Conservation (phyloP, 23 red algal species). For the Gracilariopsis chorda region DNA sequence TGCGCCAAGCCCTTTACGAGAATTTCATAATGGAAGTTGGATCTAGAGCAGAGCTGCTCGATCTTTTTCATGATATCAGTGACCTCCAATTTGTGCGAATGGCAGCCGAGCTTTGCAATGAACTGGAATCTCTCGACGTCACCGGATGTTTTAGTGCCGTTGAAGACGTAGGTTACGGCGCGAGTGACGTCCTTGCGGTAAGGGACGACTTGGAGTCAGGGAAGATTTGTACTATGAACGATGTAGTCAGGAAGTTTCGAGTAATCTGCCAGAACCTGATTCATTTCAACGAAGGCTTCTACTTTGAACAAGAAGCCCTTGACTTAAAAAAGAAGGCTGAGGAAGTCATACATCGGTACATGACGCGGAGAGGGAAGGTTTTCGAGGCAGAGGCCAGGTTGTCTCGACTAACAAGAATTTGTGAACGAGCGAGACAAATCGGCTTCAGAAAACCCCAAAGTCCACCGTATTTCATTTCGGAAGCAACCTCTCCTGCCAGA, state of each 20-base stretch:
- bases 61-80: neutral
- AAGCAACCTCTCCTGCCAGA: neutral
- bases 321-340: slow-evolving; percentile 1
- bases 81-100: neutral
- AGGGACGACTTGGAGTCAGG: slow-evolving; percentile 18
- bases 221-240: slow-evolving; percentile 33
- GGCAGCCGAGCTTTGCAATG: slow-evolving; percentile 10
- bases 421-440: slow-evolving; percentile 17
- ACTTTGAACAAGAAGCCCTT: neutral
- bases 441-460: slow-evolving; percentile 19
- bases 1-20: slow-evolving; percentile 25
- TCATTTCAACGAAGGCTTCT: slow-evolving; percentile 6
- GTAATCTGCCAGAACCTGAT: slow-evolving; percentile 1
- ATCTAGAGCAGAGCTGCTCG: neutral
- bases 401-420: neutral
- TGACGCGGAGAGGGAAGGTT: neutral
- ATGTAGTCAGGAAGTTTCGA: slow-evolving; percentile 16
- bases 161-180: slow-evolving; percentile 3
- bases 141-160: neutral
- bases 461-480: neutral
- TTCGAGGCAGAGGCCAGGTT: slow-evolving; percentile 4
- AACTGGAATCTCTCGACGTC: slow-evolving; percentile 15
- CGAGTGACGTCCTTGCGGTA: neutral
- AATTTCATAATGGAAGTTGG: slow-evolving; percentile 29
- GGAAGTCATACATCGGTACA: neutral